Base-by-base conservation (phyloP, 768 basidiomycete genomes). In the Russula vinacea region DNA sequence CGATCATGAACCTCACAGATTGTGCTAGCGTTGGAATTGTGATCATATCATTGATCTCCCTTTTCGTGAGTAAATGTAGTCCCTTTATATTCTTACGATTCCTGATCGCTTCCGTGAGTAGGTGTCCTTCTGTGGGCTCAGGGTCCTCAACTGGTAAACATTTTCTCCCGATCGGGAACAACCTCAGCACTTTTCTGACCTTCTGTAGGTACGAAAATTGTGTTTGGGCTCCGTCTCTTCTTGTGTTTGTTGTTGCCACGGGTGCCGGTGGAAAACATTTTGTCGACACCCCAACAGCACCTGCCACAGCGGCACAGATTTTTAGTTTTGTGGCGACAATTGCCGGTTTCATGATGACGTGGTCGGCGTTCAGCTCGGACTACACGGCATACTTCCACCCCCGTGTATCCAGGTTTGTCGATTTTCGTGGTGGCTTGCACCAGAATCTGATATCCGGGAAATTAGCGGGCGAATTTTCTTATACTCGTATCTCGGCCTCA, bases 201-300 rank as follows among this genome's bases (percentile, higher is more conserved):
- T 47, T 24, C 37, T 57, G 56, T 77, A 78, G 89, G 87, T 93
- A 90, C 69, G 91, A 92, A 69, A 81, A 84, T 11, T 64, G 88
- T 2, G 78, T 86, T 2, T 92, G 91, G 90, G 79, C 92, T 19
- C 92, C 92, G 0, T 82, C 90, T 19, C 70, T 90, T n/a, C 75
- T 93, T 58, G 82, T 85, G 10, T 92, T 87, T 71, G 67, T 91
- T 40, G 81, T 93, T 58, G 84, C 84, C 9, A 74, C 89, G 11
- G 90, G 88, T 4, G 78, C 90, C 22, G 84, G 89, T 0, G 90
- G 86, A 0, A 87, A 89, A 66, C 79, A 92, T 67, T 76, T 94
- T 13, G 75, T 75, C 17, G 80, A 78, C 56, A 78, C 77, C 1
- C 77, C 80, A 0, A 74, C 77, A 1, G 75, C 70, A 10, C 86